Evolutionary conservation across 1,284 basidiomycete species (phyloP).

Genomic region (Golubevia sp.): DNA sequence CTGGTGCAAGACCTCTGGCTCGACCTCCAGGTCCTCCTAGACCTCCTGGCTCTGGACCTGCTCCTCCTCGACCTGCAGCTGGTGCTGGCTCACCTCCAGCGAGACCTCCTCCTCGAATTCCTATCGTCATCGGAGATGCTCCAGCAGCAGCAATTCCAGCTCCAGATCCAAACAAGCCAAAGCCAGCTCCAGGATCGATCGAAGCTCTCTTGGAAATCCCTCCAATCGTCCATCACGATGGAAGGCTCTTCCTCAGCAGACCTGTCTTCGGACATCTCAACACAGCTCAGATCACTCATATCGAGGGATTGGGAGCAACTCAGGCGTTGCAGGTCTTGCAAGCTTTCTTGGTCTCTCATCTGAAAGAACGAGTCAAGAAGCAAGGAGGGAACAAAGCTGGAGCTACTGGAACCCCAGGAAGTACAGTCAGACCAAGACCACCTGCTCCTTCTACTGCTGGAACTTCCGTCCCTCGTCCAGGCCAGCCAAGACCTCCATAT

Average conservation of each 20-base stretch:
- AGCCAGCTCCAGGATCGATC: constrained; percentile 49
- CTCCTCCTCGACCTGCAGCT: constrained; percentile 1
- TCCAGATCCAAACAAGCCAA: constrained; percentile 39
- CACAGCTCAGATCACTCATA: constrained; percentile 72
- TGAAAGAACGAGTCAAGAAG: constrained; percentile 75
- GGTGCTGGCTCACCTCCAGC: constrained; percentile 62
- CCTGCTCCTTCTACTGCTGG: background rate
- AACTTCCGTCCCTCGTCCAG: background rate
- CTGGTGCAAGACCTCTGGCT: background rate
- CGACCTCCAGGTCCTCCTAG: constrained; percentile 42
- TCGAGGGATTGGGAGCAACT: constrained; percentile 80
- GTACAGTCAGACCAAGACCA: background rate
- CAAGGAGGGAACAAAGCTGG: constrained; percentile 61
- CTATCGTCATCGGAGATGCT: constrained; percentile 70
- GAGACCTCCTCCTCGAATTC: constrained; percentile 62
- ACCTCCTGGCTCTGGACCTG: background rate
- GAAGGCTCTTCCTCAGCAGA: constrained; percentile 81
- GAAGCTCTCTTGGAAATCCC: constrained; percentile 65
- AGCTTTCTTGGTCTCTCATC: constrained; percentile 78
- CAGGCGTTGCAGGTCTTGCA: constrained; percentile 81
- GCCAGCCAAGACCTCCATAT: background rate
- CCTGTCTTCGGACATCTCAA: constrained; percentile 80
- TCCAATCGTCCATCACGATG: constrained; percentile 81
- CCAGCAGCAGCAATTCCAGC: constrained; percentile 64
- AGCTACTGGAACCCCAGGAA: background rate